Conservation (phyloP, 177 flowering plant species). For the Vitis hybrid region DNA sequence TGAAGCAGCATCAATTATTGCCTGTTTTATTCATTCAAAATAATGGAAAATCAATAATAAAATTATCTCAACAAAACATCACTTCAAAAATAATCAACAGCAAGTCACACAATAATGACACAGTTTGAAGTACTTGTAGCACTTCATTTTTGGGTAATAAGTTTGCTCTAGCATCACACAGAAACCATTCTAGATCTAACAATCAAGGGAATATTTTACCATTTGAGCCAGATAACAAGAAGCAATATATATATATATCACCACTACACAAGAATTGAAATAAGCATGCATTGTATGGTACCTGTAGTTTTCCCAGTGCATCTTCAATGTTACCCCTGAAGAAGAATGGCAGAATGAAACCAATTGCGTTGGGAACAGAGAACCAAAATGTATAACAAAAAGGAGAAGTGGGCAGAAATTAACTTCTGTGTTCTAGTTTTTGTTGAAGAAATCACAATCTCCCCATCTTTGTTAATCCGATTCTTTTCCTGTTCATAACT, state of each 20-base stretch:
- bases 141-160: not conserved
- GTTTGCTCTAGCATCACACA: not conserved
- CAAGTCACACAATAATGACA: not conserved
- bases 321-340: constrained; percentile 96
- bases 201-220: not conserved
- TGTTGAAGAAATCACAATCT: constrained; percentile 90
- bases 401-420: constrained; percentile 25
- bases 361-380: constrained; percentile 9
- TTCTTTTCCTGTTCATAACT: constrained; percentile 82
- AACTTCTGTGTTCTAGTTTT: constrained; percentile 95
- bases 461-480: constrained; percentile 94
- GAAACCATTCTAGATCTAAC: not conserved
- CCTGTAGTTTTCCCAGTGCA: constrained; percentile 91
- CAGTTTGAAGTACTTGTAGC: not conserved
- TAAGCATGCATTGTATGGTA: constrained; percentile 19
- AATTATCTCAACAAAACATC: not conserved
- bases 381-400: constrained; percentile 12
- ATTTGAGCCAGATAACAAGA: not conserved
- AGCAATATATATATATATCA: not conserved
- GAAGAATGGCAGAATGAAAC: constrained; percentile 24
- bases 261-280: not conserved
- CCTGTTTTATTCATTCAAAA: constrained; percentile 37
- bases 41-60: not conserved
- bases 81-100: not conserved
- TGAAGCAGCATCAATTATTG: constrained; percentile 92